Evolutionary conservation across 495 filamentous ascomycete genomes (phyloP), one percentile per base, ranked within the genome.

Genomic region (Aspergillus conjunctus): DNA sequence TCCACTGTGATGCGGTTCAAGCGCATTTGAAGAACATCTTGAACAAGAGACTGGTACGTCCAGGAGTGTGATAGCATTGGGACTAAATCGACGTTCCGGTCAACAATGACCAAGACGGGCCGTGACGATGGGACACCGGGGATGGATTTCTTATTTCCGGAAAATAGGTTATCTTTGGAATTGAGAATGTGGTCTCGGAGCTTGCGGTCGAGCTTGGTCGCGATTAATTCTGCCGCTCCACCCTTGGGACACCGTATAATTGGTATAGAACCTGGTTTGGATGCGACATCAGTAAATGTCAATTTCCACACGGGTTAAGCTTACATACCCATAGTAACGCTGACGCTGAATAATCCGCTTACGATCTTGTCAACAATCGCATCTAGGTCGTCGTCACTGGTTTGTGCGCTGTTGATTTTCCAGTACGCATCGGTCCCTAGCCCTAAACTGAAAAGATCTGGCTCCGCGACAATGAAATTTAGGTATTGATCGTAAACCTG

Each of bases 11-110:
- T 97, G n/a, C 92, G 88, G 65, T 98, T 99, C 49, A 98, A 82
- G 62, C 88, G 89, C 91, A 96, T 95, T 41, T 89, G 86, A 58
- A 98, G 86, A 8, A 99, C 89, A 75, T 99, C 95, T 63, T 96
- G 89, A 32, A 97, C 92, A 17, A 99, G 82, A 1, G 92, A 96
- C 69, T 98, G 94, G 68, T 99, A 99, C 4, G 92, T 97, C 94
- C 94, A 99, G 1, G 93, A 97, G 75, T 99, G 94, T 21, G 93
- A 97, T 1, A 98, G 82, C 95, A 98, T 98, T n/a, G 95, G 92
- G 59, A 96, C 91, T 37, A 98, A 73, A 73, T 99, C 94, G 21
- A 99, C 87, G 62, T 95, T 98, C 60, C 94, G 89, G 74, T 98
- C 94, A 46, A 97, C 87, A 52, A 97, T 87, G 58, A 97, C 83